These are phyloP conservation scores for Pleurotus pulmonarius DNA, from an alignment of 768 basidiomycete species.

Conservation along the genomic window DNA sequence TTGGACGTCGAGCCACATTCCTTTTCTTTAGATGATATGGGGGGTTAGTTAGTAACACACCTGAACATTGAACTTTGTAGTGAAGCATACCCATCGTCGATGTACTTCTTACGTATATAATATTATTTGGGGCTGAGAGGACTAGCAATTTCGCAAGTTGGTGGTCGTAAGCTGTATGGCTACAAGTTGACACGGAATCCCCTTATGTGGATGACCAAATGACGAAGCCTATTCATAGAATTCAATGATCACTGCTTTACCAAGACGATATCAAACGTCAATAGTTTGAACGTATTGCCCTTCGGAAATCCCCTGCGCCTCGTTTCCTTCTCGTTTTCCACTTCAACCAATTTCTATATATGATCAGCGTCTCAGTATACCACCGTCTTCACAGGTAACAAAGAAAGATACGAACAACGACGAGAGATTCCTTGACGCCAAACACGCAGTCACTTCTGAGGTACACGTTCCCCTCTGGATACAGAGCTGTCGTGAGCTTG, in stretches of 20 bases:
- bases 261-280: conserved; percentile 11
- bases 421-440: conserved; percentile 75
- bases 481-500: conserved; percentile 70
- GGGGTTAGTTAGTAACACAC: too few species aligned
- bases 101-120: too few species aligned
- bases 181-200: too few species aligned
- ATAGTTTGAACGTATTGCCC: conserved; percentile 9
- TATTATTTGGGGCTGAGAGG: too few species aligned
- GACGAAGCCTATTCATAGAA: too few species aligned
- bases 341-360: conserved; percentile 3
- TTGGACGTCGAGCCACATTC: too few species aligned
- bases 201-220: too few species aligned
- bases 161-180: too few species aligned
- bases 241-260: background rate
- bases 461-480: conserved; percentile 66
- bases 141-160: too few species aligned
- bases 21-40: too few species aligned
- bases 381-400: background rate
- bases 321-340: conserved; percentile 7
- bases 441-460: conserved; percentile 74
- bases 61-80: too few species aligned
- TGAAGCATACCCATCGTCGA: too few species aligned
- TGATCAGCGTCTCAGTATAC: background rate
- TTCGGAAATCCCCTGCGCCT: conserved; percentile 8
- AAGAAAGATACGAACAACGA: conserved; percentile 52